phyloP scores from a whole-genome alignment of 2,329 filamentous ascomycete species.

The Elsinoe australis region DNA sequence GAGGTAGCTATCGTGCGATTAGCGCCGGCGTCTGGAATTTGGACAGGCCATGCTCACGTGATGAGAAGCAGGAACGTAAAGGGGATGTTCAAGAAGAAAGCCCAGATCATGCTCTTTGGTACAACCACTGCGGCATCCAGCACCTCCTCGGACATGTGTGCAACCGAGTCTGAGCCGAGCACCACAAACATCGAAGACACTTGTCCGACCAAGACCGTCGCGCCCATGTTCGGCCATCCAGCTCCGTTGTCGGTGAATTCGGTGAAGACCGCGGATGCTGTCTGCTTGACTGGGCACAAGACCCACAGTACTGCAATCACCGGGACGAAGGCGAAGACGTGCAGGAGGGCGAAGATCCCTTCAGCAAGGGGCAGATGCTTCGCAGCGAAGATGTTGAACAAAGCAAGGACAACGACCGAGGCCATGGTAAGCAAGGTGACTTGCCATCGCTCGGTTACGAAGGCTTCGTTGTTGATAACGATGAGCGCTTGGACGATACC shows the following conservation, averaged over 20 bases:
- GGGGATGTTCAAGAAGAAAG: constrained; percentile 38
- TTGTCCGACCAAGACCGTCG: constrained; percentile 37
- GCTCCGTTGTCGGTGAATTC: constrained; percentile 31
- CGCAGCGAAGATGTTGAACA: constrained; percentile 33
- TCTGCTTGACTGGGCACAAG: constrained; percentile 24
- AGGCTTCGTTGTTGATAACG: constrained; percentile 37
- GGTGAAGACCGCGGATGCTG: constrained; percentile 10
- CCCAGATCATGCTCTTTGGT: constrained; percentile 43
- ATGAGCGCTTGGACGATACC: constrained; percentile 41
- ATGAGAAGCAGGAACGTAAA: constrained; percentile 7
- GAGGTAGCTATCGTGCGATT: constrained; percentile 18
- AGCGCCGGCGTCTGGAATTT: neutral
- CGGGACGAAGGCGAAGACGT: constrained; percentile 40
- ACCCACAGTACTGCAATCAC: constrained; percentile 36
- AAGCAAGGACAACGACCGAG: constrained; percentile 28
- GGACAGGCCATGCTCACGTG: neutral
- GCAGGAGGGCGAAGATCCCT: constrained; percentile 33
- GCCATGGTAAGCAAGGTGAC: constrained; percentile 35
- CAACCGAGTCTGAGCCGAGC: constrained; percentile 12
- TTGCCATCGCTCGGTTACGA: constrained; percentile 38
- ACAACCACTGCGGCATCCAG: constrained; percentile 42
- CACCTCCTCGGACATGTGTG: constrained; percentile 40
- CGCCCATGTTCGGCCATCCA: constrained; percentile 32
- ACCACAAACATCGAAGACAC: constrained; percentile 30
- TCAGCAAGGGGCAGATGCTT: constrained; percentile 31